Conservation (phyloP, 305 asterid genomes). For the Withania somnifera region DNA sequence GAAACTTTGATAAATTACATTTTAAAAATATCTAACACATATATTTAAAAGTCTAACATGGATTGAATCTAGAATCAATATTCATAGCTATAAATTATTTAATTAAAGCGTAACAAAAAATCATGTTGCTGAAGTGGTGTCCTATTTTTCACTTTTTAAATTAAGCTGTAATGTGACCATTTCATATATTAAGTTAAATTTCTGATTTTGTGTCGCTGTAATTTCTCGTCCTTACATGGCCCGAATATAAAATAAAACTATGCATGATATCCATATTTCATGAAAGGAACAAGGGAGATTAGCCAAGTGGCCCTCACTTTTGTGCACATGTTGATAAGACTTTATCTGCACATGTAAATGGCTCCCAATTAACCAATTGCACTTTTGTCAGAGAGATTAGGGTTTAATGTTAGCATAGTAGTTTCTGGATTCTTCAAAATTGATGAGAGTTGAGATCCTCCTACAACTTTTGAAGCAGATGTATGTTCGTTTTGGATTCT, state of each 20-base stretch:
- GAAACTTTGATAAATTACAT: no score
- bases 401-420: not conserved
- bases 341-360: conserved; percentile 11
- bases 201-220: not conserved
- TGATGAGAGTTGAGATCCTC: not conserved
- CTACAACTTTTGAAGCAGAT: conserved; percentile 11
- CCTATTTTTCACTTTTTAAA: not conserved
- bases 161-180: no score
- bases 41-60: not conserved
- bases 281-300: not conserved
- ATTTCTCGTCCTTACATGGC: not conserved
- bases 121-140: not conserved
- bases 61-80: not conserved
- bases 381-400: not conserved
- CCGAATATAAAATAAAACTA: not conserved
- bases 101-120: not conserved
- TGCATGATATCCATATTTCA: not conserved
- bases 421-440: not conserved
- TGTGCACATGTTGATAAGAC: conserved; percentile 14
- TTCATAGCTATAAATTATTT: not conserved
- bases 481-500: not conserved
- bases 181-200: not conserved
- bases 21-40: not conserved
- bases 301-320: not conserved
- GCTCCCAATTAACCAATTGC: not conserved